Percentiles rank a stretch among this genome's conserved stretches.
Evolutionary conservation across 1,139 yeast genomes (phyloP).

Genomic region (Yamadazyma atmosphaerica): DNA sequence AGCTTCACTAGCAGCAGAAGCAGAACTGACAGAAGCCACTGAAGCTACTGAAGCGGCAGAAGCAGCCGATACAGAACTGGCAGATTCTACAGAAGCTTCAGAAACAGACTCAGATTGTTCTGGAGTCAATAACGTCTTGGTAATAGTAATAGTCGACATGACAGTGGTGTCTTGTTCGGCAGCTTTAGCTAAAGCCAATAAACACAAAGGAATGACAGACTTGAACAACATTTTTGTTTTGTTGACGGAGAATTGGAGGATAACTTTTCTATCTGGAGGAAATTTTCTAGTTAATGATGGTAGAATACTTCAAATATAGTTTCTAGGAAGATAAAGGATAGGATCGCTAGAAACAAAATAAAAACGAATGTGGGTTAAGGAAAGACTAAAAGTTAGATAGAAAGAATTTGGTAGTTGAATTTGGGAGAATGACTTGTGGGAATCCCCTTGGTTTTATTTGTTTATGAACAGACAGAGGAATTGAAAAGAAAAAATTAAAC

Average conservation of each 20-base stretch:
- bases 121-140: slow-evolving; percentile 45
- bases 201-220: slow-evolving; percentile 21
- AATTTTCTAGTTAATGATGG: background rate
- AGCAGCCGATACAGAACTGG: slow-evolving; percentile 16
- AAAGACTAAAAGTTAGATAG: slow-evolving; percentile 27
- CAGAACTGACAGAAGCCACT: slow-evolving; percentile 18
- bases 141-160: slow-evolving; percentile 40
- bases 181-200: slow-evolving; percentile 29
- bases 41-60: slow-evolving; percentile 15
- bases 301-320: slow-evolving; percentile 4
- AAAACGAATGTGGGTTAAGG: slow-evolving; percentile 14
- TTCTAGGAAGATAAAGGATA: background rate
- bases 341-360: slow-evolving; percentile 1
- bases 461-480: background rate
- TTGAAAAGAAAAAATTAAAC: slow-evolving; percentile 2
- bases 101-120: slow-evolving; percentile 34
- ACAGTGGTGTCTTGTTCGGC: slow-evolving; percentile 46
- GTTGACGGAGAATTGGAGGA: too few relatives aligned
- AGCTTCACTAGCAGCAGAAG: slow-evolving; percentile 18
- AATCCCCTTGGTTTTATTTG: slow-evolving; percentile 7
- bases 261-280: background rate
- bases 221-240: slow-evolving; percentile 36
- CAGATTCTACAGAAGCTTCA: slow-evolving; percentile 21
- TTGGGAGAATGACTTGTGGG: slow-evolving; percentile 4
- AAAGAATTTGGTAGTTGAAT: slow-evolving; percentile 3